Percentiles rank a stretch among this genome's conserved stretches.
Evolutionary conservation across 306 rosid species (phyloP).

Genomic region (Cicer cuneatum): DNA sequence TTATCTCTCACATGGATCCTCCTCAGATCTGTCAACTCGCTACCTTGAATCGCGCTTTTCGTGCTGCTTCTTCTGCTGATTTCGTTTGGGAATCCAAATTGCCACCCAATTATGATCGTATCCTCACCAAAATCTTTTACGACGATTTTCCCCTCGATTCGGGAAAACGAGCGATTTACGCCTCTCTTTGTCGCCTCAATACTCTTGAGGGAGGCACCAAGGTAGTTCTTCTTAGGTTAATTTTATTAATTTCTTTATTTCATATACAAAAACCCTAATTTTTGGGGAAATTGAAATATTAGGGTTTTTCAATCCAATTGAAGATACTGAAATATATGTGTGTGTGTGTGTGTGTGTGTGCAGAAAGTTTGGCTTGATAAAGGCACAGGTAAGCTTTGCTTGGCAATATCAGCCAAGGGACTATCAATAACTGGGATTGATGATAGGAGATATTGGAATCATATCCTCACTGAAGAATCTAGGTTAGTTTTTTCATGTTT

Average conservation of each 20-base stretch:
- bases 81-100: constrained; percentile 92
- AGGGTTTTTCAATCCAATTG: not conserved
- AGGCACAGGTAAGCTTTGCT: constrained; percentile 69
- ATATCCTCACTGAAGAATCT: constrained; percentile 70
- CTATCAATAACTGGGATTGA: constrained; percentile 83
- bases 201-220: constrained; percentile 72
- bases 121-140: constrained; percentile 51
- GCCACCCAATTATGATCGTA: constrained; percentile 63
- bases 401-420: constrained; percentile 76
- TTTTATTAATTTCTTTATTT: too few relatives aligned
- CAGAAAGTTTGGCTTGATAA: constrained; percentile 93
- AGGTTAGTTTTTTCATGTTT: constrained; percentile 53
- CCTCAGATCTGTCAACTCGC: constrained; percentile 78
- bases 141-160: constrained; percentile 45
- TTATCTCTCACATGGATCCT: constrained; percentile 68
- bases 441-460: constrained; percentile 78
- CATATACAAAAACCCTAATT: not conserved
- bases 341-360: not conserved
- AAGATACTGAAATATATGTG: not conserved
- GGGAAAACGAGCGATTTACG: constrained; percentile 69
- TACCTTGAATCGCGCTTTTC: constrained; percentile 73
- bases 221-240: constrained; percentile 42
- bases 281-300: not conserved
- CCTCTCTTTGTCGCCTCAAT: constrained; percentile 61
- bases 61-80: constrained; percentile 87